Conservation (phyloP, 208 protist genomes). For the Leishmania aethiopica region DNA sequence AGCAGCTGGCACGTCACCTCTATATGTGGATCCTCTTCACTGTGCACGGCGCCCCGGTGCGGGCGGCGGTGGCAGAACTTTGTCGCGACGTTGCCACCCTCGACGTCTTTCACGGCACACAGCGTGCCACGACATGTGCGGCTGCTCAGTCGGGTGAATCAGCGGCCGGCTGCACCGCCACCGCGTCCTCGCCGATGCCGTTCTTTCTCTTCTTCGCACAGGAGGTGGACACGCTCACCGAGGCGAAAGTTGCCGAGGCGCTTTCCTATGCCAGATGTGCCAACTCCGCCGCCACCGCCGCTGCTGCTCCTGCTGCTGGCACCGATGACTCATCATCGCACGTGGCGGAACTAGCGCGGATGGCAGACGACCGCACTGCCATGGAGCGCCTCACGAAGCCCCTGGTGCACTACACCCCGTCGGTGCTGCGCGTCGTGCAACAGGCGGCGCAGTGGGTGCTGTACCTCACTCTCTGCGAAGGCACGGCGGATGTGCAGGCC, state of each 20-base stretch:
- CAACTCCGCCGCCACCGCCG: background rate
- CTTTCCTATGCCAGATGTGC: background rate
- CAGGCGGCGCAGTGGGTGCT: constrained; percentile 45
- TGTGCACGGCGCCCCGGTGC: background rate
- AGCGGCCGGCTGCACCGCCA: background rate
- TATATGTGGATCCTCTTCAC: constrained; percentile 30
- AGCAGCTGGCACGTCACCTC: constrained; percentile 8
- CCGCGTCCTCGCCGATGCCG: background rate
- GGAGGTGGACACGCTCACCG: constrained; percentile 41
- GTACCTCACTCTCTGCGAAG: constrained; percentile 60
- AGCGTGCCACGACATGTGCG: background rate
- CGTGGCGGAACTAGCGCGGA: constrained; percentile 10
- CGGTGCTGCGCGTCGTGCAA: constrained; percentile 44
- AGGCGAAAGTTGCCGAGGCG: constrained; percentile 5
- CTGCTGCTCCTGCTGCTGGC: background rate
- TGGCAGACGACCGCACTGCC: constrained; percentile 30
- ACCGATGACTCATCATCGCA: background rate
- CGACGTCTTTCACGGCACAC: constrained; percentile 23
- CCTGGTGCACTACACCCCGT: constrained; percentile 19
- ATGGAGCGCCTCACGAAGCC: constrained; percentile 43
- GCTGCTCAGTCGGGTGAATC: background rate
- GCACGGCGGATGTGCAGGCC: constrained; percentile 16
- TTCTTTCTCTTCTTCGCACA: constrained; percentile 30
- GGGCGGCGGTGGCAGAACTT: constrained; percentile 22
- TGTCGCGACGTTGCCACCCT: constrained; percentile 52